A percentile compares a stretch with the other conserved stretches of the same genome.
phyloP scores from a whole-genome alignment of 108 stramenopile genomes.

The Nannochloropsis oceanica region DNA sequence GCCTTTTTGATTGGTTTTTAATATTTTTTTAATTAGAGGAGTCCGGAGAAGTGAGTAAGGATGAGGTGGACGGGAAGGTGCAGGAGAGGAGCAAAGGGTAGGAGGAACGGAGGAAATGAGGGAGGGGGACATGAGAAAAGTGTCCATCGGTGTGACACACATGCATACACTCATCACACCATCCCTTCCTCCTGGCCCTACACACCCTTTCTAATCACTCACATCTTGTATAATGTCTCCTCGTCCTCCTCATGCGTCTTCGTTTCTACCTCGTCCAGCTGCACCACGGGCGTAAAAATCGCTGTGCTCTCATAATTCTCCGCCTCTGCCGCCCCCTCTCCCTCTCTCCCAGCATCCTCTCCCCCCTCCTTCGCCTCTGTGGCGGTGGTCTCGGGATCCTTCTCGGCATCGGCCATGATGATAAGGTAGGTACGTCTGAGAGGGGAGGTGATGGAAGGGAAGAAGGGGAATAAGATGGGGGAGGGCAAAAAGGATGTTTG shows the following conservation, averaged over 20 bases:
- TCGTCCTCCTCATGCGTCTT: conserved; percentile 97
- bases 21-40: not conserved
- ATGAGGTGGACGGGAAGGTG: not conserved
- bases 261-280: conserved; percentile 95
- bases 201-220: not conserved
- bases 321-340: conserved; percentile 11
- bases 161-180: no score
- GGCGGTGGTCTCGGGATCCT: not conserved
- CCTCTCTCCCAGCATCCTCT: conserved; percentile 9
- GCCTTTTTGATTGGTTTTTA: conserved; percentile 11
- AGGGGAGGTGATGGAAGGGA: no score
- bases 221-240: conserved; percentile 49
- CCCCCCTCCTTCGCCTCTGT: conserved; percentile 12
- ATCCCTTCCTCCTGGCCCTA: no score
- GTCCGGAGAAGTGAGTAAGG: not conserved
- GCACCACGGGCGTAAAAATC: conserved; percentile 49
- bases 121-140: not conserved
- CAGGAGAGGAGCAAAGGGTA: not conserved
- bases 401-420: not conserved
- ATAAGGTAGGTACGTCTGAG: not conserved
- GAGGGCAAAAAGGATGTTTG: no score
- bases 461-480: no score
- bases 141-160: not conserved
- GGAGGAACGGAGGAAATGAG: not conserved
- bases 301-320: conserved; percentile 42